phyloP scores from a whole-genome alignment of 2,329 filamentous ascomycete genomes.

The Grosmannia penicillata region DNA sequence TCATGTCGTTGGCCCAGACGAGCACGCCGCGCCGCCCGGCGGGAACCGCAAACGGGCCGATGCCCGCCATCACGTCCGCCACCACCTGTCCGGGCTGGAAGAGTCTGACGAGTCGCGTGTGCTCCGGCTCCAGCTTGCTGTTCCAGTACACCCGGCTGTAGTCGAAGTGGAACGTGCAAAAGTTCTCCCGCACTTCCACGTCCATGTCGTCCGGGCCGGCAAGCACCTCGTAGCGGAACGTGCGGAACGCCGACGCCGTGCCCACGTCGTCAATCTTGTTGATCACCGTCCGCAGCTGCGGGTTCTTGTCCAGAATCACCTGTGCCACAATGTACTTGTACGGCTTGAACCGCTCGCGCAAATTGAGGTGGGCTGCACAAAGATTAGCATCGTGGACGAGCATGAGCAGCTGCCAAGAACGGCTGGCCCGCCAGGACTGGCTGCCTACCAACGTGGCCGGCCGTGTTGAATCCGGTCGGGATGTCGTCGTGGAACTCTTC shows the following conservation, averaged over 20 bases:
- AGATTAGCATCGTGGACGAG: too few relatives aligned
- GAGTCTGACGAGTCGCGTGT: constrained; percentile 59
- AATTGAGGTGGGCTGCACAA: constrained; percentile 89
- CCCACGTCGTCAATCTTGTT: constrained; percentile 91
- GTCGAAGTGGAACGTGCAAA: constrained; percentile 82
- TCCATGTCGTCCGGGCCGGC: constrained; percentile 69
- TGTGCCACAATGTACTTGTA: constrained; percentile 79
- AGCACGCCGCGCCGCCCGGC: constrained; percentile 83
- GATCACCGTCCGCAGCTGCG: constrained; percentile 71
- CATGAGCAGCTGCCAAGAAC: too few relatives aligned
- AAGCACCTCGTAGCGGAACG: constrained; percentile 84
- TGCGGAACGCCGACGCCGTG: constrained; percentile 70
- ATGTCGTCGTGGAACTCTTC: constrained; percentile 67
- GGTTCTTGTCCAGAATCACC: constrained; percentile 82
- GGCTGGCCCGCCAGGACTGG: too few relatives aligned
- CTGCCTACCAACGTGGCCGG: constrained; percentile 66
- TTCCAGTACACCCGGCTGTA: constrained; percentile 99
- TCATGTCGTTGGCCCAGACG: constrained; percentile 94
- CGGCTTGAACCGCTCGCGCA: constrained; percentile 66
- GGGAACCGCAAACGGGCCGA: constrained; percentile 87
- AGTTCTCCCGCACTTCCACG: constrained; percentile 68
- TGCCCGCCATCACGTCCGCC: constrained; percentile 93
- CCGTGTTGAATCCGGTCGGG: constrained; percentile 73
- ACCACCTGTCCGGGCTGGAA: constrained; percentile 81
- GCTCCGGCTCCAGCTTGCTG: constrained; percentile 76